Evolutionary conservation across 169 alveolate species (phyloP).

Genomic region (Eimeria falciformis): DNA sequence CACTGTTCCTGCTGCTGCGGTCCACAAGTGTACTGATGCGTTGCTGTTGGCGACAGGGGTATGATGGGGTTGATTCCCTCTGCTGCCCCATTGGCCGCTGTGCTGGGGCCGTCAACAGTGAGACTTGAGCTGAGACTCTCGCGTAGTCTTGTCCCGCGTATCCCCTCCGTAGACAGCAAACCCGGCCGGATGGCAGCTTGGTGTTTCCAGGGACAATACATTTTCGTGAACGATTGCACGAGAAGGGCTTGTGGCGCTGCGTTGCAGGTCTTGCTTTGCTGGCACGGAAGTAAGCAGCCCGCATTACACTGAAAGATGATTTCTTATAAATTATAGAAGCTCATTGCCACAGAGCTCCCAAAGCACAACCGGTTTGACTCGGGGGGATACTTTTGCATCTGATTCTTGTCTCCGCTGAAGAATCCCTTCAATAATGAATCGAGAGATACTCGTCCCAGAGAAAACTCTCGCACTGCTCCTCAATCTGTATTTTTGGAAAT

Average conservation of each 20-base stretch:
- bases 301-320: too few species aligned
- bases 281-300: too few species aligned
- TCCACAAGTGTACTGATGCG: background rate
- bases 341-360: too few species aligned
- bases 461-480: too few species aligned
- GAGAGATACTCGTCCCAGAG: too few species aligned
- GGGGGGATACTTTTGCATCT: too few species aligned
- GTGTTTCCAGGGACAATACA: conserved; percentile 25
- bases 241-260: background rate
- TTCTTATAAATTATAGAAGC: too few species aligned
- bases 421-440: too few species aligned
- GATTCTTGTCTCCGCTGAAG: too few species aligned
- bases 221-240: background rate
- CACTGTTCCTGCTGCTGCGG: background rate
- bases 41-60: conserved; percentile 5
- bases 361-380: too few species aligned
- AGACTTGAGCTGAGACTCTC: conserved; percentile 29
- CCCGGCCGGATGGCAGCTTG: background rate
- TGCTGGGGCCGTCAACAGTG: conserved; percentile 33
- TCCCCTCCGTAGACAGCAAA: background rate
- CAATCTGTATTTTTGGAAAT: too few species aligned
- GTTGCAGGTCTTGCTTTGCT: too few species aligned
- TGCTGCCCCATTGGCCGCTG: background rate
- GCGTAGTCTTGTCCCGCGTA: background rate
- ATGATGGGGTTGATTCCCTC: background rate